Percentiles rank a stretch among this genome's conserved stretches.
Conservation (phyloP, 352 stramenopile genomes). For the Thraustochytrium striatum region DNA sequence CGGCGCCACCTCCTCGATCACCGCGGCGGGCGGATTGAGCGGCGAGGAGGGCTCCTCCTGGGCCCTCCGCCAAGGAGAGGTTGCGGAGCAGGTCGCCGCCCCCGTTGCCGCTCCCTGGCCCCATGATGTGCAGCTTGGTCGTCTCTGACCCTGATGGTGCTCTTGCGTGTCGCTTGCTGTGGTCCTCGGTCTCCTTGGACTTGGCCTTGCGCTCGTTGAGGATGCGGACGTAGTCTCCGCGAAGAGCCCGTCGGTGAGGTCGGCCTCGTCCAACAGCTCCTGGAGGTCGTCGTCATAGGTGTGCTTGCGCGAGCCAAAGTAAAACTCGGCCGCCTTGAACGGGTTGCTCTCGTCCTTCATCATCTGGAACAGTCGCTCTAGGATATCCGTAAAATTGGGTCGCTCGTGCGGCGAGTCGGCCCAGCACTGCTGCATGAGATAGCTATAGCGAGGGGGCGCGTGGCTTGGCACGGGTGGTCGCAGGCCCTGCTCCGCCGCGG, state of each 20-base stretch:
- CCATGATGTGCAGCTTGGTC: no score
- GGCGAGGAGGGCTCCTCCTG: no score
- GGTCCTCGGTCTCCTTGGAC: not conserved
- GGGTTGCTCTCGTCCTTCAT: conserved; percentile 49
- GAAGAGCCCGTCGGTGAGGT: conserved; percentile 1
- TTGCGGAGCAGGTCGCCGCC: no score
- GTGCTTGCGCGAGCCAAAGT: conserved; percentile 4
- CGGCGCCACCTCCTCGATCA: no score
- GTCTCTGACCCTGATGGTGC: no score
- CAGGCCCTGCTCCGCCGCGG: conserved; percentile 50
- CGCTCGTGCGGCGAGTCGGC: conserved; percentile 45
- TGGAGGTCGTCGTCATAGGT: conserved; percentile 3
- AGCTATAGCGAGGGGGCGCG: conserved; percentile 27
- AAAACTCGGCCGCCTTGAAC: conserved; percentile 39
- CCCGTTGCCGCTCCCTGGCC: no score
- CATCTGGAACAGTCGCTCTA: conserved; percentile 52
- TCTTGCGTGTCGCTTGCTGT: not conserved
- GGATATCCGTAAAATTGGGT: conserved; percentile 48
- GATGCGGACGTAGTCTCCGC: conserved; percentile 4
- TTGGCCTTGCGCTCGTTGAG: conserved; percentile 20
- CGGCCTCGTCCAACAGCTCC: conserved; percentile 21
- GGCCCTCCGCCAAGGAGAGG: no score
- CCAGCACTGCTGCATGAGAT: conserved; percentile 52
- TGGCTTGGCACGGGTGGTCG: conserved; percentile 45
- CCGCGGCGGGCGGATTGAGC: no score